Percentiles rank a stretch among this genome's conserved stretches.
Conservation (phyloP, 169 alveolate species). For the Plasmodium cynomolgi region DNA sequence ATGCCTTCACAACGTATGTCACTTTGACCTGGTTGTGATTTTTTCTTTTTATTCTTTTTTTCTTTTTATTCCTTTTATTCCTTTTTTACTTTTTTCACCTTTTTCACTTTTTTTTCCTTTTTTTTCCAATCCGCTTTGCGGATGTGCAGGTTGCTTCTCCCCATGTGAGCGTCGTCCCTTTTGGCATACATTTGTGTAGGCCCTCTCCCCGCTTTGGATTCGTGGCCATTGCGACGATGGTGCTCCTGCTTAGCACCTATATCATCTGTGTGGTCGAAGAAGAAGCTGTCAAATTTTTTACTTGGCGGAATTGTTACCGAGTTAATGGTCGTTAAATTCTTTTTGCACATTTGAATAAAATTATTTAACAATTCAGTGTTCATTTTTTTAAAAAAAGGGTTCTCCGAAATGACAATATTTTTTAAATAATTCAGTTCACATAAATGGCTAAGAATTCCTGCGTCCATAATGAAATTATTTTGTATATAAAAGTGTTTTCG, state of each 20-base stretch:
- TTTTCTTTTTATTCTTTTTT: neutral
- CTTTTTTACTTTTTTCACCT: neutral
- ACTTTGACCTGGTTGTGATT: neutral
- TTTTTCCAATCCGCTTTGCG: neutral
- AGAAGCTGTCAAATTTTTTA: slow-evolving; percentile 18
- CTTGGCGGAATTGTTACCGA: slow-evolving; percentile 34
- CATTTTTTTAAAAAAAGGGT: slow-evolving; percentile 65
- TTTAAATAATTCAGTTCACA: slow-evolving; percentile 41
- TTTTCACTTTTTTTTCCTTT: neutral
- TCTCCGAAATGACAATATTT: slow-evolving; percentile 57
- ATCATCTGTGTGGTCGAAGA: slow-evolving; percentile 26
- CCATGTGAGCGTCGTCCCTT: slow-evolving; percentile 6
- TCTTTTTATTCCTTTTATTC: neutral
- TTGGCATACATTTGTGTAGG: neutral
- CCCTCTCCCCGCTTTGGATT: neutral
- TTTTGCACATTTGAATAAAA: slow-evolving; percentile 20
- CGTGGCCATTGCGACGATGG: neutral
- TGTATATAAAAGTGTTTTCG: slow-evolving; percentile 48
- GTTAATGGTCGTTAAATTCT: slow-evolving; percentile 28
- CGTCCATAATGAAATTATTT: slow-evolving; percentile 38
- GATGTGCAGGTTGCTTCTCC: slow-evolving; percentile 2
- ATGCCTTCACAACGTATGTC: neutral
- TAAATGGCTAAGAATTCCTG: slow-evolving; percentile 18
- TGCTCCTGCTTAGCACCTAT: neutral
- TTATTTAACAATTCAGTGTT: slow-evolving; percentile 31